Conservation (phyloP, 306 rosid genomes). For the Inga leiocalycina region DNA sequence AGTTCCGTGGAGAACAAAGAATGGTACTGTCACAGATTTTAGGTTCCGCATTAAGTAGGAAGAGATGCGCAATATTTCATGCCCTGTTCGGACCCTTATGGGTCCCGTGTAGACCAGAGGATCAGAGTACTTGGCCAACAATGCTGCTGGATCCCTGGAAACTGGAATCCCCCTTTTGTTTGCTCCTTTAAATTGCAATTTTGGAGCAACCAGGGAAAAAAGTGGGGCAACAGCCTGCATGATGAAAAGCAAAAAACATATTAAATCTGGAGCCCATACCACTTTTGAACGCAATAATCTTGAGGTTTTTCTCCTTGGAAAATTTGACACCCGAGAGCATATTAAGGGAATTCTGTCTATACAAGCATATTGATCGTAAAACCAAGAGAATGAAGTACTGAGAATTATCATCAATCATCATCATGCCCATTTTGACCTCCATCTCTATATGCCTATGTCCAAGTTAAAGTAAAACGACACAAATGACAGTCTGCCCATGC, state of each 20-base stretch:
- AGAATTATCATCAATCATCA: neutral
- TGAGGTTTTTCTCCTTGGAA: neutral
- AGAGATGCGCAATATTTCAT: constrained; percentile 84
- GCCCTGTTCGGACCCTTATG: constrained; percentile 93
- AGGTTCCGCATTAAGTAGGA: constrained; percentile 68
- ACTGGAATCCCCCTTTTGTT: constrained; percentile 99
- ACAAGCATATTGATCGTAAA: neutral
- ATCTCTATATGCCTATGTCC: neutral
- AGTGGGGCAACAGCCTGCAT: constrained; percentile 94
- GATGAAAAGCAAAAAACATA: neutral
- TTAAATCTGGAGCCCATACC: neutral
- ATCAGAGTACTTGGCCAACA: constrained; percentile 89
- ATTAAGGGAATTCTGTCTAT: neutral
- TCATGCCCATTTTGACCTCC: neutral
- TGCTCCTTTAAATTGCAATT: constrained; percentile 93
- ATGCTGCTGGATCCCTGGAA: constrained; percentile 92
- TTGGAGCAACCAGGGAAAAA: constrained; percentile 82
- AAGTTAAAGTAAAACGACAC: neutral
- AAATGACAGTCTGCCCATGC: neutral
- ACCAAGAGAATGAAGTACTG: neutral
- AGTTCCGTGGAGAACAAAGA: constrained; percentile 96
- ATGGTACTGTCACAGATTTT: constrained; percentile 79
- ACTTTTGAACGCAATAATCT: neutral
- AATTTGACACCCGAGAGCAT: no score
- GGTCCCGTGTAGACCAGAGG: constrained; percentile 98